Base-by-base conservation (phyloP, 192 early-diverging fungal genomes). In the Cladochytrium replicatum region DNA sequence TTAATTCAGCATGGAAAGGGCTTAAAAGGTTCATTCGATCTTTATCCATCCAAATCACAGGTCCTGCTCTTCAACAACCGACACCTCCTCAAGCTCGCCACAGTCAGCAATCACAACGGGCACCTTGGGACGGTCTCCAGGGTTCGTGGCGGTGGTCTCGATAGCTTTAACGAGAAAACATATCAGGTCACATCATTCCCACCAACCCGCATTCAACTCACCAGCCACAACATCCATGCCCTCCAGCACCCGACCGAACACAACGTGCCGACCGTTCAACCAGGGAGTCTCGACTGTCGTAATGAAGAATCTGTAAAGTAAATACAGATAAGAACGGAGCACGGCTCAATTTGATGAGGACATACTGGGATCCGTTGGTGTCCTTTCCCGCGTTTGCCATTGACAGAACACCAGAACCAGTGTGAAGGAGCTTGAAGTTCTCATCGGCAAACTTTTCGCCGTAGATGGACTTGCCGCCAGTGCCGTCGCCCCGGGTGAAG, bases 311-410 rank as follows among this genome's bases (percentile, higher is more conserved):
- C 32, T 44, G 13, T 44, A 13, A 26, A 37, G 17, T 27, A 44
- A 11, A 37, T 27, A 65, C 64, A 19, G 58, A 52, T 9, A 60
- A 52, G 31, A 49, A 48, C 3, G 21, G 29, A 13, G 49, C 41
- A 25, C 74, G 55, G 25, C 28, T 25, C 8, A 34, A 26, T 27
- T 69, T 22, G n/a, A 65, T 74, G 1, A 72, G 48, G 37, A 75
- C 73, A 25, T 74, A 72, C 54, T 82, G 80, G 0, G 74, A 77
- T 0, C 78, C 79, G 53, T 82, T 82, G 4, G 78, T 75, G 65
- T 82, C 70, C 48, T 60, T 59, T 43, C 80, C 80, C 2, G 66
- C 53, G 46, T 82, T 82, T 19, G 80, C 80, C 80, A 82, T 78
- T 9, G 46, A 48, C 23, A 72, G 41, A 26, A 50, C 32, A 15